Evolutionary conservation across 495 filamentous ascomycete genomes (phyloP), one percentile per base, ranked within the genome.

Genomic region (Tuber magnatum): DNA sequence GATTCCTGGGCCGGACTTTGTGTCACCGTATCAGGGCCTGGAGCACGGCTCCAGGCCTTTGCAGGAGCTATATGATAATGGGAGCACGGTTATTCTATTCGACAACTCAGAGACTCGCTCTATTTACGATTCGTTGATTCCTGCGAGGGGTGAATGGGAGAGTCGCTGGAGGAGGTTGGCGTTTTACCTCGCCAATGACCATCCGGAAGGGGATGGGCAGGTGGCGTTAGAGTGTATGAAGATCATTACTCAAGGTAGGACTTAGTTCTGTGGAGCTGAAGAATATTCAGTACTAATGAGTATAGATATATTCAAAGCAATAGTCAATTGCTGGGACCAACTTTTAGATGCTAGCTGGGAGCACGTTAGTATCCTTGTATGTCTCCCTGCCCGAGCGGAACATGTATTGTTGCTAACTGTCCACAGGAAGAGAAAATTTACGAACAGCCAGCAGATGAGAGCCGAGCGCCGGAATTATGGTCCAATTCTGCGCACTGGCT

Each of bases 361-460:
- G 48, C 86, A 88, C 75, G 84, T 87, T 42, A 80, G 76, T 68
- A 87, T 87, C 35, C 72, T 79, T 44, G 73, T 75, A 74, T 71
- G 73, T n/a, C 32, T 4, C 22, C 68, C 43, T 40, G 24, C 22
- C n/a, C 38, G 22, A 51, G 12, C 14, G 42, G 24, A 28, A 10
- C 6, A 41, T 61, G 7, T 7, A 65, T 35, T 65, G 18, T 65
- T 28, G 20, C 38, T 74, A 16, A 76, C 74, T 24, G 20, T 32
- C 39, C 73, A 14, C 83, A 87, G 43, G 87, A 89, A 82, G 87
- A 89, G 78, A 87, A 87, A 71, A 88, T 89, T 69, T 89, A 88
- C 71, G 87, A 88, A 65, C 83, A 85, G 38, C 88, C 87, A 9
- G 87, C 86, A 16, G 87, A 89, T 73, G 88, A 89, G 75, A 84